Base-by-base conservation (phyloP, 352 stramenopile species). In the Plasmopara halstedii region DNA sequence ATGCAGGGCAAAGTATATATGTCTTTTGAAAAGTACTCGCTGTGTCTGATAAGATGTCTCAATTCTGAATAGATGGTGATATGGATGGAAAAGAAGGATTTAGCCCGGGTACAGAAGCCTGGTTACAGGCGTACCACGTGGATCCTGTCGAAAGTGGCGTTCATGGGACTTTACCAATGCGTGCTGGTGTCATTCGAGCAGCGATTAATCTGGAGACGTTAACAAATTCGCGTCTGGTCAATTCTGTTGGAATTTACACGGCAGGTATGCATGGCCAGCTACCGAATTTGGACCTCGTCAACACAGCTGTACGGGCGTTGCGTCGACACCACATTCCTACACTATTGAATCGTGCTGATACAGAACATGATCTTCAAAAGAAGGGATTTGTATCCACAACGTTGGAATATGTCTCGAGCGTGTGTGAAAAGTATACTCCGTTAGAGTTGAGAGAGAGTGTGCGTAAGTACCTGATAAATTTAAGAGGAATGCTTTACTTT, bases 231-330 rank as follows among this genome's bases (percentile, higher is more conserved):
- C 51, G 32, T 11, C 44, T 40, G 6, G 55, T 67, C 18, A 59
- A 58, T 9, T 50, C 58, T 0, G 53, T 88, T 6, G 77, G 72
- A 13, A 62, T 93, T 19, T 83, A 85, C 35, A 70, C 63, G 0
- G 71, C 79, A 6, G 80, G 83, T 0, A 79, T 73, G 53, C 94
- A 95, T 50, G 83, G 83, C 13, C 82, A 92, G 44, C 60, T 95
- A 13, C 83, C 83, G 4, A 95, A 95, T 19, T 50, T 94, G 19
- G 83, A 95, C 58, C 73, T 94, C 5, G 68, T 95, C 19, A 95
- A 95, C 54, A 78, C 71, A 2, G 79, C 73, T 0, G 73, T 89
- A 11, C 58, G 68, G 8, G 62, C 78, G 10, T 58, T 82, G 9
- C 50, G 55, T 11, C 46, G 58, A 13, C 67, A 88, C 23, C 47